Evolutionary conservation across 257 asterid species (phyloP).

Genomic region (Cynanchum wilfordii): DNA sequence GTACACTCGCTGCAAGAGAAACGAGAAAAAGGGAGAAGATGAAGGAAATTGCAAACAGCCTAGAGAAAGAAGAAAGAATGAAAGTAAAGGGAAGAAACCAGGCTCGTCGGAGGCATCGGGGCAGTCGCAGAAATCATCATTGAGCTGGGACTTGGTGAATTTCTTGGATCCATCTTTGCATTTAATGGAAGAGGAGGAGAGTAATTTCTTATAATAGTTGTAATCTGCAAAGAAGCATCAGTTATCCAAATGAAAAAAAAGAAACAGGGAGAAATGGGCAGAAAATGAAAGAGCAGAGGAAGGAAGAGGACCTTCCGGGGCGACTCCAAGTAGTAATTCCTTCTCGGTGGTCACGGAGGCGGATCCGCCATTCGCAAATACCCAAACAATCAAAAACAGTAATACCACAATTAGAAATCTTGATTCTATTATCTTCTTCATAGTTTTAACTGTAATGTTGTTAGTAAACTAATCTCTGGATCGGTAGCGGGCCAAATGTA

Average conservation of each 20-base stretch:
- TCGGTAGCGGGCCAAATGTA: not conserved
- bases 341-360: slow-evolving; percentile 21
- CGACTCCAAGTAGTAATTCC: slow-evolving; percentile 47
- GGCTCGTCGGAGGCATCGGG: slow-evolving; percentile 97
- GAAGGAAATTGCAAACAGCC: not conserved
- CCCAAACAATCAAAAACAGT: slow-evolving; percentile 25
- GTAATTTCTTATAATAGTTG: slow-evolving; percentile 48
- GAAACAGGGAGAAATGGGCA: not conserved
- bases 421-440: slow-evolving; percentile 1
- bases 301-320: slow-evolving; percentile 56
- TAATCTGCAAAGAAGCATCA: slow-evolving; percentile 47
- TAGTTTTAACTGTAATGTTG: not conserved
- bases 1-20: not conserved
- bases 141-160: slow-evolving; percentile 64
- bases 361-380: slow-evolving; percentile 39
- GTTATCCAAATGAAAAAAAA: not conserved
- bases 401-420: not conserved
- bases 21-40: not conserved
- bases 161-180: slow-evolving; percentile 82
- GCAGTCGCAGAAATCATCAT: slow-evolving; percentile 95
- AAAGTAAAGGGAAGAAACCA: slow-evolving; percentile 36
- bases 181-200: slow-evolving; percentile 46
- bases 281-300: not conserved
- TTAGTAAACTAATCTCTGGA: not conserved
- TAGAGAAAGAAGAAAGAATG: not conserved